phyloP scores from a whole-genome alignment of 768 basidiomycete genomes.

The Kwoniella shandongensis region DNA sequence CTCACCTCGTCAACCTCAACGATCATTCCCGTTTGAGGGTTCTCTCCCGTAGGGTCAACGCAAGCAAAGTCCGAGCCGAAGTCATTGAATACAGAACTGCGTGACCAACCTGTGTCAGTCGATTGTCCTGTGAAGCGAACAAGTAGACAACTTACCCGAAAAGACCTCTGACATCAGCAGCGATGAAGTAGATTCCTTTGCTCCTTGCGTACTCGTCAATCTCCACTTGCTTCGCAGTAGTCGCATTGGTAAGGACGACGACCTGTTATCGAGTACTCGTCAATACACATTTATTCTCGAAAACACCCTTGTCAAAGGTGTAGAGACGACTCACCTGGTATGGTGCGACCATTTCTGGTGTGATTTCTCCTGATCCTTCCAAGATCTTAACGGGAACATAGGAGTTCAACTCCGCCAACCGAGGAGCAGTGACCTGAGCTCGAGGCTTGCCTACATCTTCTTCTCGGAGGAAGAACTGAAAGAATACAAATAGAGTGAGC shows the following conservation, averaged over 20 bases:
- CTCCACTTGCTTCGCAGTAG: constrained; percentile 80
- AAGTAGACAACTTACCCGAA: constrained; percentile 68
- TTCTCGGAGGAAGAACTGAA: constrained; percentile 86
- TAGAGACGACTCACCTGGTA: constrained; percentile 80
- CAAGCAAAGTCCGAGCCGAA: constrained; percentile 93
- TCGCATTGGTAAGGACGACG: constrained; percentile 78
- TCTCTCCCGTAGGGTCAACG: constrained; percentile 97
- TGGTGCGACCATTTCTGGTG: constrained; percentile 74
- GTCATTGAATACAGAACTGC: constrained; percentile 90
- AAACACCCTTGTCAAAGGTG: no score
- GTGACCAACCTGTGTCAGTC: constrained; percentile 1
- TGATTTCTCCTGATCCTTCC: constrained; percentile 74
- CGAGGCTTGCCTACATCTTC: constrained; percentile 84
- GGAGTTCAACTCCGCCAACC: constrained; percentile 88
- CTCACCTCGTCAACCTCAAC: constrained; percentile 83
- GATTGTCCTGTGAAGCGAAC: background rate
- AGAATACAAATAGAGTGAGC: background rate
- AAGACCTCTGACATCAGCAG: constrained; percentile 86
- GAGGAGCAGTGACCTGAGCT: constrained; percentile 79
- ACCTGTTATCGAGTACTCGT: constrained; percentile 59
- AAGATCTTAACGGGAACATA: constrained; percentile 92
- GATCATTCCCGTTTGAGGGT: constrained; percentile 90
- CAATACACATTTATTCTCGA: no score
- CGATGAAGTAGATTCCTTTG: constrained; percentile 85
- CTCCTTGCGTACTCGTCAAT: constrained; percentile 93